These are phyloP conservation scores for Fusarium pseudoanthophilum DNA, from an alignment of 2,329 filamentous ascomycete genomes.

Conservation along the genomic window DNA sequence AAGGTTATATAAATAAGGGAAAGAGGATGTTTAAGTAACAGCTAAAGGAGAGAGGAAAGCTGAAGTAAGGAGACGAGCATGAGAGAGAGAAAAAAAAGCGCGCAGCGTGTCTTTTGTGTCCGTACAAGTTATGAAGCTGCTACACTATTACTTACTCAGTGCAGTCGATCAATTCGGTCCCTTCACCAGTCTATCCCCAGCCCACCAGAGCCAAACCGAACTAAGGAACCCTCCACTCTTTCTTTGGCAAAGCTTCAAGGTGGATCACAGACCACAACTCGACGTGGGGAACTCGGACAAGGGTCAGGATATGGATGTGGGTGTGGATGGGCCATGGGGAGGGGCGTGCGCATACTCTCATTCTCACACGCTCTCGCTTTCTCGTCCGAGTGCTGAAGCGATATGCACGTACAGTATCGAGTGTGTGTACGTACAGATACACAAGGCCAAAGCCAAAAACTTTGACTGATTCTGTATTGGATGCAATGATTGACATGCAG, in stretches of 20 bases:
- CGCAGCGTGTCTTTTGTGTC: constrained; percentile 44
- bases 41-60: constrained; percentile 5
- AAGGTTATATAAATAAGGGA: constrained; percentile 4
- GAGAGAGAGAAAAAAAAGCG: constrained; percentile 35
- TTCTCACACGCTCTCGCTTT: background rate
- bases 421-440: constrained; percentile 14
- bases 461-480: constrained; percentile 20
- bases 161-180: constrained; percentile 34
- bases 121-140: constrained; percentile 43
- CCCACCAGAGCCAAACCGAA: constrained; percentile 35
- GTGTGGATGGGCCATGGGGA: constrained; percentile 22
- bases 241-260: constrained; percentile 11
- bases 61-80: constrained; percentile 16
- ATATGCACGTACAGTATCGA: background rate
- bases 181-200: constrained; percentile 30
- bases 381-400: background rate
- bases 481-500: constrained; percentile 21
- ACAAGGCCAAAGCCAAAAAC: constrained; percentile 13
- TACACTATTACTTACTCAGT: constrained; percentile 23
- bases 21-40: constrained; percentile 1
- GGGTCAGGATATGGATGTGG: constrained; percentile 22
- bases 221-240: constrained; percentile 27
- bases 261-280: constrained; percentile 27
- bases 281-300: constrained; percentile 34
- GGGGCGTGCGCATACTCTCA: constrained; percentile 30